These are phyloP conservation scores for Hymenoscyphus fructigenus DNA, from an alignment of 2,329 filamentous ascomycete genomes.

Conservation along the genomic window DNA sequence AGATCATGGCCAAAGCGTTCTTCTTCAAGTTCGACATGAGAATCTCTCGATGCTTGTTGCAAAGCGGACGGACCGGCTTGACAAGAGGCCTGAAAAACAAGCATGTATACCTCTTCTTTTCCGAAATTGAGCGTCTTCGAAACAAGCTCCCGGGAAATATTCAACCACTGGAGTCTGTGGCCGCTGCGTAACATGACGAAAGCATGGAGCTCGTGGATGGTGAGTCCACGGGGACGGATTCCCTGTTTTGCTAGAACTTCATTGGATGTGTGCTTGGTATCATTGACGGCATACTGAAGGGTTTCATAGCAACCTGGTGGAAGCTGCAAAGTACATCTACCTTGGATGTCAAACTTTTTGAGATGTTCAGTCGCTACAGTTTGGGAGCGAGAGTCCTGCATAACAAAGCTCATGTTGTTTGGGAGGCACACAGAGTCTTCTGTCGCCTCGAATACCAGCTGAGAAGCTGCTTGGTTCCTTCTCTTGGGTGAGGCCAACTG, in stretches of 20 bases:
- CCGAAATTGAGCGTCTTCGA: conserved; percentile 50
- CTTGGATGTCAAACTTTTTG: conserved; percentile 28
- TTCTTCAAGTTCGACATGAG: conserved; percentile 40
- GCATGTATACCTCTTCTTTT: conserved; percentile 45
- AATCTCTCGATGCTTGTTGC: conserved; percentile 29
- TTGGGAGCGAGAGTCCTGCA: neutral
- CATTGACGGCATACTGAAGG: conserved; percentile 31
- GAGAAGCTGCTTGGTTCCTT: neutral
- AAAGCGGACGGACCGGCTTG: conserved; percentile 43
- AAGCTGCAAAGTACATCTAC: conserved; percentile 44
- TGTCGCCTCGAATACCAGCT: neutral
- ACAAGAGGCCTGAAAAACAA: conserved; percentile 50
- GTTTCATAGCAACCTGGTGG: conserved; percentile 28
- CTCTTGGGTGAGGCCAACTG: neutral
- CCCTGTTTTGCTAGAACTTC: neutral
- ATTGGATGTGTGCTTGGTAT: conserved; percentile 27
- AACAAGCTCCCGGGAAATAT: conserved; percentile 51
- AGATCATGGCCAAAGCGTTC: conserved; percentile 37
- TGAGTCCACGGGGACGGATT: neutral
- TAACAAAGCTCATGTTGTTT: neutral
- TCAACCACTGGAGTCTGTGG: conserved; percentile 51
- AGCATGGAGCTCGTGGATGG: neutral
- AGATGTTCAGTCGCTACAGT: conserved; percentile 13
- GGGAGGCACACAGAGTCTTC: neutral
- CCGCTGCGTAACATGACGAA: neutral